Conservation (phyloP, 139 green algal species). For the Protoeuglena noctilucae region DNA sequence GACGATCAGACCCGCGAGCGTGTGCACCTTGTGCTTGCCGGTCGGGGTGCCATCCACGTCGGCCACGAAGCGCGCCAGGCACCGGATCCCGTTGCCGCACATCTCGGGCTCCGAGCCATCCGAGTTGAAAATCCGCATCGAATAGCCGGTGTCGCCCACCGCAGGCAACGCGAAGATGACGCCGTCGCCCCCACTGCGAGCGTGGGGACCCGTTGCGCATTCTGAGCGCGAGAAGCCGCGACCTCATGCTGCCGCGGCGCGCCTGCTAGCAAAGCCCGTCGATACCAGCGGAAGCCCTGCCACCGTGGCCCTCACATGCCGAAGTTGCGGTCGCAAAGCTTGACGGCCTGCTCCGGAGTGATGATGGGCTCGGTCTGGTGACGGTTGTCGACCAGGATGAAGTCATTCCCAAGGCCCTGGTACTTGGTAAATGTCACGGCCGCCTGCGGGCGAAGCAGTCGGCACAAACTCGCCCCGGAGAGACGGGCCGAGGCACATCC, state of each 20-base stretch:
- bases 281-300: too few relatives aligned
- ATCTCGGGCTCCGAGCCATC: slow-evolving; percentile 97
- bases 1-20: slow-evolving; percentile 82
- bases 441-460: too few relatives aligned
- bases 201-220: too few relatives aligned
- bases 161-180: slow-evolving; percentile 85
- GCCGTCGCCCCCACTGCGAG: slow-evolving; percentile 86
- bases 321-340: slow-evolving; percentile 88
- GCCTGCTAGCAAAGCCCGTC: too few relatives aligned
- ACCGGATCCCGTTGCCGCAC: slow-evolving; percentile 98
- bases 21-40: slow-evolving; percentile 69
- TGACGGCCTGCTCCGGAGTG: slow-evolving; percentile 54
- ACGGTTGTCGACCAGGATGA: slow-evolving; percentile 95
- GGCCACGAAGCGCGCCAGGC: slow-evolving; percentile 78
- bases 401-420: slow-evolving; percentile 96
- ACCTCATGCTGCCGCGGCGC: too few relatives aligned
- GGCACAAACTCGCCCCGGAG: too few relatives aligned
- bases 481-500: too few relatives aligned
- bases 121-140: slow-evolving; percentile 96
- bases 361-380: slow-evolving; percentile 45
- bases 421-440: slow-evolving; percentile 87
- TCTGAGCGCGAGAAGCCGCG: too few relatives aligned
- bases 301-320: too few relatives aligned
- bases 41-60: slow-evolving; percentile 37
- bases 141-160: slow-evolving; percentile 53